Conservation (phyloP, 2,329 filamentous ascomycete genomes). For the Lachnellula arida region DNA sequence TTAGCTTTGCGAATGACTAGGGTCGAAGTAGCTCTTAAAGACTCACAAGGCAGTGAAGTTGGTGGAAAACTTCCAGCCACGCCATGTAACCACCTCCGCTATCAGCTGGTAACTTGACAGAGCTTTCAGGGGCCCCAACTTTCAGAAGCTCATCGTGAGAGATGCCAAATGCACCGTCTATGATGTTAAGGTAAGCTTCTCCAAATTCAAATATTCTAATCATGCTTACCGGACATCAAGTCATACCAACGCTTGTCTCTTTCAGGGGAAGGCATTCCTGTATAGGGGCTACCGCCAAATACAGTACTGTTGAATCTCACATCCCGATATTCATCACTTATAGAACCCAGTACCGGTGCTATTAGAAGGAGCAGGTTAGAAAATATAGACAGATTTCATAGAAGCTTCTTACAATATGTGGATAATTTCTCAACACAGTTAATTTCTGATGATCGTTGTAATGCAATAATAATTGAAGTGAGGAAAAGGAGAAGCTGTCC, state of each 20-base stretch:
- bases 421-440: neutral
- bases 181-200: neutral
- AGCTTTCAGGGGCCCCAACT: neutral
- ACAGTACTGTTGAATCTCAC: neutral
- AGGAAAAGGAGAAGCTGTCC: neutral
- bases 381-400: neutral
- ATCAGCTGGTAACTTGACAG: neutral
- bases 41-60: conserved; percentile 2
- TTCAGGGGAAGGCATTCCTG: neutral
- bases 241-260: neutral
- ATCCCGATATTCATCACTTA: neutral
- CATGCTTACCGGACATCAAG: neutral
- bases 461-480: neutral
- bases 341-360: neutral
- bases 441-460: neutral
- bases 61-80: conserved; percentile 1
- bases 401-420: neutral
- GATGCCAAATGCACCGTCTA: neutral
- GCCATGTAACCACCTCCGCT: neutral
- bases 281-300: neutral
- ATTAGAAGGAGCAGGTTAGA: neutral
- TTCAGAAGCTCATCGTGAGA: neutral
- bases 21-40: neutral
- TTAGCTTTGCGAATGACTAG: neutral
- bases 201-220: neutral